Conservation (phyloP, 2,329 filamentous ascomycete species). For the Drechslerella stenobrocha region DNA sequence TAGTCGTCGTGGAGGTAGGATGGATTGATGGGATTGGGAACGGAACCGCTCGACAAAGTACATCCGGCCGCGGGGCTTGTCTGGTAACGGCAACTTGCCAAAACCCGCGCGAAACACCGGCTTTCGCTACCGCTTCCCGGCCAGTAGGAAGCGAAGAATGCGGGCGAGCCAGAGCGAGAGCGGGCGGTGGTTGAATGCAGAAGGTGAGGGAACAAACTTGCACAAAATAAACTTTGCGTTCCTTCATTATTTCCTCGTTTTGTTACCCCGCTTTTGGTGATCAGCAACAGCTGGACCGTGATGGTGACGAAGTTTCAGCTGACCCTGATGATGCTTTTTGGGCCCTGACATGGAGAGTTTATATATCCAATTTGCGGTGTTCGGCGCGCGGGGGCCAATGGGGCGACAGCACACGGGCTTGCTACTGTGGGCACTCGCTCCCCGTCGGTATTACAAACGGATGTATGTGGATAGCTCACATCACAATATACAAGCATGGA, state of each 20-base stretch:
- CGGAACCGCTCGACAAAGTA: background rate
- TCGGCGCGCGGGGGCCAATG: background rate
- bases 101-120: slow-evolving; percentile 47
- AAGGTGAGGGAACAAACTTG: slow-evolving; percentile 25
- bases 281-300: slow-evolving; percentile 11
- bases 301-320: slow-evolving; percentile 17
- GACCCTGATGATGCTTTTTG: background rate
- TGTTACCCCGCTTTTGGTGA: slow-evolving; percentile 41
- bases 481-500: no score
- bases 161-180: slow-evolving; percentile 14
- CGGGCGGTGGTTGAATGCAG: slow-evolving; percentile 46
- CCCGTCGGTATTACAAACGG: no score
- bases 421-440: no score
- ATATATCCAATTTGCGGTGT: background rate
- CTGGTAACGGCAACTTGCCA: slow-evolving; percentile 15
- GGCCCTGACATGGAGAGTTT: background rate
- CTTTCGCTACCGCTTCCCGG: slow-evolving; percentile 45
- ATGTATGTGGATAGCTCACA: no score
- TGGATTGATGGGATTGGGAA: background rate
- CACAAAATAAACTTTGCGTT: slow-evolving; percentile 22
- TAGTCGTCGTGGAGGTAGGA: no score
- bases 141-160: slow-evolving; percentile 48
- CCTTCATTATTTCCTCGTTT: slow-evolving; percentile 2
- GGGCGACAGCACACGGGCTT: no score
- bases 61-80: background rate